A percentile compares a stretch with the other conserved stretches of the same genome.
phyloP scores from a whole-genome alignment of 2,329 filamentous ascomycete genomes.

The Graphium sp. region DNA sequence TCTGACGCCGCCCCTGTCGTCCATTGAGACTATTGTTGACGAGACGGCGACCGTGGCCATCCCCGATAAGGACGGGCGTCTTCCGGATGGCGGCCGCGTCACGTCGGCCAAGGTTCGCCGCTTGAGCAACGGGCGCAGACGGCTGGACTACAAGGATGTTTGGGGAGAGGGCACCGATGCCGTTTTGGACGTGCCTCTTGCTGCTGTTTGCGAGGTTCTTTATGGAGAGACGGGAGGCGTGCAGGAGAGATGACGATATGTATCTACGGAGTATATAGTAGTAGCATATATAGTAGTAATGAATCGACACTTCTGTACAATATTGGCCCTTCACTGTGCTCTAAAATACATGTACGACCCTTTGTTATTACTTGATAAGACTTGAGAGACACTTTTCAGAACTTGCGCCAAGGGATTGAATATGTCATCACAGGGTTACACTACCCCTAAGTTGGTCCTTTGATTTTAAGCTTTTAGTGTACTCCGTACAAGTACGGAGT shows the following conservation, averaged over 20 bases:
- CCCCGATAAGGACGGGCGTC: constrained; percentile 52
- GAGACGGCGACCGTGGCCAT: constrained; percentile 74
- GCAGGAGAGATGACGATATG: constrained; percentile 6
- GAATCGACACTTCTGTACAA: too few species aligned
- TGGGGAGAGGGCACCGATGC: constrained; percentile 94
- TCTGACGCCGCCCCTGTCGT: constrained; percentile 63
- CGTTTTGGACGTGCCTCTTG: constrained; percentile 90
- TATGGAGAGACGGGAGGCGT: constrained; percentile 47
- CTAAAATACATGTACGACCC: too few species aligned
- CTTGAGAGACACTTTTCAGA: too few species aligned
- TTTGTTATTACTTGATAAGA: too few species aligned
- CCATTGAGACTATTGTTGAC: constrained; percentile 82
- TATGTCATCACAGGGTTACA: too few species aligned
- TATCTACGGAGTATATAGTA: too few species aligned
- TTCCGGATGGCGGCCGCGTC: constrained; percentile 18
- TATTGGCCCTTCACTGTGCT: too few species aligned
- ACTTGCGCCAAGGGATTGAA: too few species aligned
- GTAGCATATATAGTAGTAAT: too few species aligned
- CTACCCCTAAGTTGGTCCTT: too few species aligned
- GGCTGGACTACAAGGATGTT: constrained; percentile 56
- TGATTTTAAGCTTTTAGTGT: too few species aligned
- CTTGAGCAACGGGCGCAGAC: constrained; percentile 13
- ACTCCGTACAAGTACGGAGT: too few species aligned
- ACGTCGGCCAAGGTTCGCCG: constrained; percentile 17
- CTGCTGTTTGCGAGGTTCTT: constrained; percentile 85